A percentile compares a stretch with the other conserved stretches of the same genome.
Conservation (phyloP, 345 rosid genomes). For the Raphanus raphanistrum region DNA sequence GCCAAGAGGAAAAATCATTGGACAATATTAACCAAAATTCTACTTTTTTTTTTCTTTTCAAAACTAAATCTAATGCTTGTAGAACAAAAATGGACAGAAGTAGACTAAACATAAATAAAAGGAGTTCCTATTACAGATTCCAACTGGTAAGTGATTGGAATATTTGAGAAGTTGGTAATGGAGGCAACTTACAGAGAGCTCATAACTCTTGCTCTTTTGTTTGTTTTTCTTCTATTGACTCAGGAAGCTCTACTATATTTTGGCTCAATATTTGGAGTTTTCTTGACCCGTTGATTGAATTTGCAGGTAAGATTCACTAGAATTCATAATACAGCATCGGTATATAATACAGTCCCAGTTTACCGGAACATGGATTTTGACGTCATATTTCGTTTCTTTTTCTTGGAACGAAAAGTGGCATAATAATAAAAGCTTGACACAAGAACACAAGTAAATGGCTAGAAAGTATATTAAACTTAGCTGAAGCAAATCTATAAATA, state of each 20-base stretch:
- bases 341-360: not conserved
- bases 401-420: not conserved
- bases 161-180: not conserved
- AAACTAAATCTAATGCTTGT: not conserved
- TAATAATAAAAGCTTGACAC: not conserved
- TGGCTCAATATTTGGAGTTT: not conserved
- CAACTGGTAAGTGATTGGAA: not conserved
- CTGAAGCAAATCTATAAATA: conserved; percentile 10
- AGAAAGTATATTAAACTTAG: not conserved
- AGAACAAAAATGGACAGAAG: not conserved
- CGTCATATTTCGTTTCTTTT: not conserved
- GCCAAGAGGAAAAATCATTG: not conserved
- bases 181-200: not conserved
- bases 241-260: not conserved
- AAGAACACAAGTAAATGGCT: conserved; percentile 9
- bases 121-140: not conserved
- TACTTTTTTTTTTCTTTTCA: no score
- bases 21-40: not conserved
- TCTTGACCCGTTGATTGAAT: not conserved
- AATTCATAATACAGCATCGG: not conserved
- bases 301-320: not conserved
- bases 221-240: not conserved
- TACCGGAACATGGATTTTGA: not conserved
- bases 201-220: not conserved
- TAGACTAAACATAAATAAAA: not conserved